A percentile compares a stretch with the other conserved stretches of the same genome.
Conservation (phyloP, 495 filamentous ascomycete species). For the Rhypophila decipiens region DNA sequence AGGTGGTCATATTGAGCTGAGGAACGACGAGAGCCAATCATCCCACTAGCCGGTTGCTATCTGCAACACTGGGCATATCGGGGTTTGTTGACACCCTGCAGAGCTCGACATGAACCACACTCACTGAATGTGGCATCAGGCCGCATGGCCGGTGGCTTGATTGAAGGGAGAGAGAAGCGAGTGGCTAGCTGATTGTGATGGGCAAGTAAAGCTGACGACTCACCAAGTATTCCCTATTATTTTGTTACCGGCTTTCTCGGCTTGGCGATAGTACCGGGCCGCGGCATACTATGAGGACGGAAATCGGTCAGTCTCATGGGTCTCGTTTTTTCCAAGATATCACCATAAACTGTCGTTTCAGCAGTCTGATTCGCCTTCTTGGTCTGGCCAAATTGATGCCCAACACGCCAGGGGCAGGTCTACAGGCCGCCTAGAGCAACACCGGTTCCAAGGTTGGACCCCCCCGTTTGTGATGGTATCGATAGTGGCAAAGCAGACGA, state of each 20-base stretch:
- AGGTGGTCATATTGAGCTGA: constrained; percentile 1
- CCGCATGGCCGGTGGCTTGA: not conserved
- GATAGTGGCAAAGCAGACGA: no score
- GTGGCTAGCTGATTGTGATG: constrained; percentile 13
- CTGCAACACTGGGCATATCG: constrained; percentile 12
- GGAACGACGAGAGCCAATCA: constrained; percentile 11
- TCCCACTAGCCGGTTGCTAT: constrained; percentile 9
- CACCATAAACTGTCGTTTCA: constrained; percentile 6
- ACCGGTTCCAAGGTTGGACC: no score
- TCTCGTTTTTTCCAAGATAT: constrained; percentile 17
- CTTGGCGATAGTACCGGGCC: constrained; percentile 89
- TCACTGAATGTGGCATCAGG: no score
- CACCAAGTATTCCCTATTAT: constrained; percentile 94
- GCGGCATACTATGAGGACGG: constrained; percentile 59
- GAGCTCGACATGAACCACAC: no score
- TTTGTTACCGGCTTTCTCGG: constrained; percentile 83
- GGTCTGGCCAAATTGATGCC: constrained; percentile 32
- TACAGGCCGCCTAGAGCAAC: no score
- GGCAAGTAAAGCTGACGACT: constrained; percentile 25
- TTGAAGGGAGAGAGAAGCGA: not conserved
- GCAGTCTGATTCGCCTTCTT: constrained; percentile 14
- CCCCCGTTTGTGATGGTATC: no score
- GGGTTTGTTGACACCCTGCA: not conserved
- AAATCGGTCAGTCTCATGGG: constrained; percentile 36
- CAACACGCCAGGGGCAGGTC: no score